Evolutionary conservation across 306 rosid species (phyloP), one percentile per base, ranked within the genome.

Genomic region (Medicago arabica): DNA sequence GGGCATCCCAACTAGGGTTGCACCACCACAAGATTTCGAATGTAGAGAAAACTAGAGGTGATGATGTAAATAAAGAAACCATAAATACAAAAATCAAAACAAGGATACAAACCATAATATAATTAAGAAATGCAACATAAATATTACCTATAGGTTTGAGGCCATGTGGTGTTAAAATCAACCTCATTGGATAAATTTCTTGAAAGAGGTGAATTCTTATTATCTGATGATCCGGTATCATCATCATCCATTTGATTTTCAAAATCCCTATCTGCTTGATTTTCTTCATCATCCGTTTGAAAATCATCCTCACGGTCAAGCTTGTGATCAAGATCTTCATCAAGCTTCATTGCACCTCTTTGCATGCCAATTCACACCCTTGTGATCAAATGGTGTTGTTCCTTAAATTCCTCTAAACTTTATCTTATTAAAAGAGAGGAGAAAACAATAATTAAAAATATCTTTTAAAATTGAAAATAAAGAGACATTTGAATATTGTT

Each of bases 261-360:
- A 55, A 74, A 86, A 39, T 46, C 65, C 50, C 77, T 77, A 2
- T 84, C 77, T 5, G 82, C 87, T 40, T 71, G 88, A 69, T 88
- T 83, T 78, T 90, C 92, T 81, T 90, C 96, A 75, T 90, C 96
- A 40, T 90, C 92, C 3, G 88, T 86, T 49, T 84, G 84, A 69
- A 88, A 81, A 34, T 76, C 82, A 39, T 84, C 89, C 9, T 83
- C 89, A 28, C 86, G 88, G 63, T 86, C 87, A 72, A 54, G 86
- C 2, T 21, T 21, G 2, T 21, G 28, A 46, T 77, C 86, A 21
- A 90, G 76, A 79, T 86, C 92, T 8, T 90, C 88, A 59, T 85
- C 87, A 39, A 85, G 43, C 76, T 85, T 90, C 83, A 70, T 81
- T 81, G 31, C 62, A 41, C 71, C 83, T 47, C 38, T 71, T 36